These are phyloP conservation scores for Chrysanthemum lavandulifolium DNA, from an alignment of 129 eudicot genomes.

Conservation along the genomic window DNA sequence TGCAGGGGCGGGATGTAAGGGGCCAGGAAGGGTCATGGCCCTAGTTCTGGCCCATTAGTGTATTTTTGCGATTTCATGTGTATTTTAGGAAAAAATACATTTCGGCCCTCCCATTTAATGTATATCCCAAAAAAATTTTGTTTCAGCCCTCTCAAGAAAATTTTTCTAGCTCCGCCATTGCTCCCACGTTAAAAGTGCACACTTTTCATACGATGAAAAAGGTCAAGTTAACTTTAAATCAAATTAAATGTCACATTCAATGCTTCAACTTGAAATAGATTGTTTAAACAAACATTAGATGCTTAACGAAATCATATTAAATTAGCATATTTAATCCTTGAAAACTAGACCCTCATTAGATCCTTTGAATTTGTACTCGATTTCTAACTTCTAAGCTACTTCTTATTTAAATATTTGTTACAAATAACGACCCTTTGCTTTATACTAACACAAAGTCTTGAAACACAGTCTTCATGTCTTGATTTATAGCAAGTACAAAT, in stretches of 20 bases:
- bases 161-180: no score
- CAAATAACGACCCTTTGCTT: constrained; percentile 26
- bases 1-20: no score
- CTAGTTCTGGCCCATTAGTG: no score
- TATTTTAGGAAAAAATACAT: no score
- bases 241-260: constrained; percentile 20
- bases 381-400: constrained; percentile 42
- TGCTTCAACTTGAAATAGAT: constrained; percentile 32
- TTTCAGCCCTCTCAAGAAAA: no score
- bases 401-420: constrained; percentile 14
- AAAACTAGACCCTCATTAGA: constrained; percentile 21
- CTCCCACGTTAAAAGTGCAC: not conserved
- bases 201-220: not conserved
- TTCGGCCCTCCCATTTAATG: no score
- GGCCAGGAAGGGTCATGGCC: no score
- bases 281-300: constrained; percentile 24
- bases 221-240: not conserved
- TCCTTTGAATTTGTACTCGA: constrained; percentile 35
- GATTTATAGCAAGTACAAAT: constrained; percentile 13
- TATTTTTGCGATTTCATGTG: no score
- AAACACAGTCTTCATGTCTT: constrained; percentile 29
- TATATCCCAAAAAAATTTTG: no score
- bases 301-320: constrained; percentile 34
- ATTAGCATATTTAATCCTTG: constrained; percentile 9
- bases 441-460: constrained; percentile 6